phyloP scores from a whole-genome alignment of 192 early-diverging fungal genomes.

The Polychytrium aggregatum region DNA sequence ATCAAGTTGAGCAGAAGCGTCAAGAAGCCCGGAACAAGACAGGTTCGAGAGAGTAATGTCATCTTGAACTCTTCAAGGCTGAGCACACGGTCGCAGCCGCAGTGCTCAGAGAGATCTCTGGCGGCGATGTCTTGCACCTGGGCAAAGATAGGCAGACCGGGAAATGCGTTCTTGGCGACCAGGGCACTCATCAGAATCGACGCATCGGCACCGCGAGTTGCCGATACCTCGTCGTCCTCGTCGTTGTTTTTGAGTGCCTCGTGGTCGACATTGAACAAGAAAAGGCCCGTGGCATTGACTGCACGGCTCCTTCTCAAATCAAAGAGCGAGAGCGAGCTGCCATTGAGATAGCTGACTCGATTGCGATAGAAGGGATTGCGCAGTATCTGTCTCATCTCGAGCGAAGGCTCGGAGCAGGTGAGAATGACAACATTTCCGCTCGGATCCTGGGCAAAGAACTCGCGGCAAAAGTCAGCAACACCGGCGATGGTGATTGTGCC shows the following conservation, averaged over 20 bases:
- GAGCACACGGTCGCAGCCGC: constrained; percentile 35
- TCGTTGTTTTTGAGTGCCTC: constrained; percentile 1
- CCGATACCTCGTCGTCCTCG: constrained; percentile 28
- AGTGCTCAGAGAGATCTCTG: constrained; percentile 27
- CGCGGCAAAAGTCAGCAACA: constrained; percentile 38
- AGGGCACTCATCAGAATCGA: constrained; percentile 34
- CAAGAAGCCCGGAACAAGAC: constrained; percentile 33
- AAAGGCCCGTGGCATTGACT: constrained; percentile 29
- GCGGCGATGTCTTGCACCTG: constrained; percentile 35
- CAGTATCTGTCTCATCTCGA: constrained; percentile 25
- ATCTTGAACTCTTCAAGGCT: constrained; percentile 39
- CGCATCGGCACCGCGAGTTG: constrained; percentile 27
- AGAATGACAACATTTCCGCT: constrained; percentile 29
- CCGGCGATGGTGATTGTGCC: constrained; percentile 23
- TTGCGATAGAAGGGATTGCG: constrained; percentile 35
- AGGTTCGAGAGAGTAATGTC: constrained; percentile 29
- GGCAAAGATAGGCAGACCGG: constrained; percentile 33
- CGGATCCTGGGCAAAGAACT: constrained; percentile 30
- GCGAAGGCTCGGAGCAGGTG: constrained; percentile 13
- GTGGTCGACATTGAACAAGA: constrained; percentile 24
- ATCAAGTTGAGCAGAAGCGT: constrained; percentile 35
- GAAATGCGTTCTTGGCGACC: constrained; percentile 30
- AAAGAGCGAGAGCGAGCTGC: constrained; percentile 14
- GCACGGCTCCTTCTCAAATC: constrained; percentile 31
- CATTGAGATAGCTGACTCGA: constrained; percentile 28